Conservation (phyloP, 352 stramenopile species). For the Globisporangium nagaii region DNA sequence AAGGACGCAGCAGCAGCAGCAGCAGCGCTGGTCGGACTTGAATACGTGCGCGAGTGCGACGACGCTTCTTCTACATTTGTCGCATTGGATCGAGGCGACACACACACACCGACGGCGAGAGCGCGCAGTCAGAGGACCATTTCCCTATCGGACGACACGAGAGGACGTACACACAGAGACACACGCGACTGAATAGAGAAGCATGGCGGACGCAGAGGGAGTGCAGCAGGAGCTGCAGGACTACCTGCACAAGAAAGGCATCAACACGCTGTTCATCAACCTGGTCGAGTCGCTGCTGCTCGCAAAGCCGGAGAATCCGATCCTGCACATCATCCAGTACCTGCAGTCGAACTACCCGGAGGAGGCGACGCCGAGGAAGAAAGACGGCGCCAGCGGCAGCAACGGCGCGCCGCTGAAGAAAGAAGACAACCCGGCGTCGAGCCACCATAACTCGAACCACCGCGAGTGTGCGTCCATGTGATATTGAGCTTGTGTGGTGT, state of each 20-base stretch:
- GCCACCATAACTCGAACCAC: conserved; percentile 14
- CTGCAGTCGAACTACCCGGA: conserved; percentile 86
- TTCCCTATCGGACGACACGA: not conserved
- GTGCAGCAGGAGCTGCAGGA: conserved; percentile 90
- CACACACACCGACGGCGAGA: no score
- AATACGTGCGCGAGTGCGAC: not conserved
- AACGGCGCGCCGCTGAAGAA: conserved; percentile 14
- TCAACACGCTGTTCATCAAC: conserved; percentile 92
- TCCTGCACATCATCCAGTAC: conserved; percentile 88
- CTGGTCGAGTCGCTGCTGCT: conserved; percentile 88
- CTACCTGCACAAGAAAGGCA: conserved; percentile 89
- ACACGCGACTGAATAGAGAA: not conserved
- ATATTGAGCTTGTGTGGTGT: no score
- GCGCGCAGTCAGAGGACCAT: no score
- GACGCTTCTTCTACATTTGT: not conserved
- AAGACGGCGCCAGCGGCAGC: conserved; percentile 11
- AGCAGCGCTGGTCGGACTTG: not conserved
- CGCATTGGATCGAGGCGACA: not conserved
- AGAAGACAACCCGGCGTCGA: conserved; percentile 44
- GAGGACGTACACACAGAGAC: not conserved
- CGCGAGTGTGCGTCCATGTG: not conserved
- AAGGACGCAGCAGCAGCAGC: not conserved
- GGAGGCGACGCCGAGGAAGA: conserved; percentile 49
- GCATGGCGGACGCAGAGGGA: conserved; percentile 79
- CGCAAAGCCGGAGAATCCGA: conserved; percentile 86